These are phyloP conservation scores for Penstemon newberryi DNA, from an alignment of 257 asterid genomes.

Conservation along the genomic window DNA sequence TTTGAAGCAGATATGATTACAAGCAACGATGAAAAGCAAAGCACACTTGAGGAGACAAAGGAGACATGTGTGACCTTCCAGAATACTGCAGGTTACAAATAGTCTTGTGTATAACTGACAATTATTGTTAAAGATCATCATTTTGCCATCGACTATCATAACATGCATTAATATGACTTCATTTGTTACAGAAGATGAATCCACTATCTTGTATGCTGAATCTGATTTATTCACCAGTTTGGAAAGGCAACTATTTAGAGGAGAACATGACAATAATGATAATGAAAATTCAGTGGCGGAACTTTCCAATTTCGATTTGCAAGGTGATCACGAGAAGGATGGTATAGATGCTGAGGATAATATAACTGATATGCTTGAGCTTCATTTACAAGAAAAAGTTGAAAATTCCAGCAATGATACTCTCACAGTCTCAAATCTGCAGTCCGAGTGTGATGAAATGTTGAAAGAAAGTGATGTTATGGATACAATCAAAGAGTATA, in stretches of 20 bases:
- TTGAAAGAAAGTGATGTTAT: conserved; percentile 49
- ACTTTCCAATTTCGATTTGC: conserved; percentile 14
- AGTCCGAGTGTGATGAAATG: conserved; percentile 28
- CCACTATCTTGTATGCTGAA: conserved; percentile 27
- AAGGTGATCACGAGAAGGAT: conserved; percentile 15
- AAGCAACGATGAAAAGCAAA: conserved; percentile 11
- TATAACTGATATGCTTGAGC: conserved; percentile 3
- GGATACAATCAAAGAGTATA: conserved; percentile 43
- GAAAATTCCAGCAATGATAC: conserved; percentile 6
- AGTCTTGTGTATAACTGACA: background rate
- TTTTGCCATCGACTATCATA: conserved; percentile 5
- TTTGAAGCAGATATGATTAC: conserved; percentile 12
- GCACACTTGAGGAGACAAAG: conserved; percentile 19
- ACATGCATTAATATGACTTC: conserved; percentile 15
- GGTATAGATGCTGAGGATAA: conserved; percentile 25
- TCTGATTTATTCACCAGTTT: conserved; percentile 24
- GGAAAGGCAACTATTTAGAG: conserved; percentile 26
- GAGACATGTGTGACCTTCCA: conserved; percentile 19
- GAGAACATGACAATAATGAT: conserved; percentile 22
- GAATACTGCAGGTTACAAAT: conserved; percentile 35
- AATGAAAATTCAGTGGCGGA: conserved; percentile 4
- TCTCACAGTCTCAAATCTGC: conserved; percentile 14
- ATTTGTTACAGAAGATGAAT: conserved; percentile 28
- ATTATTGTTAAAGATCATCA: background rate
- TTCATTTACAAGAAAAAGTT: conserved; percentile 22